Evolutionary conservation across 1,139 yeast genomes (phyloP).

Genomic region (Pichia sp.): DNA sequence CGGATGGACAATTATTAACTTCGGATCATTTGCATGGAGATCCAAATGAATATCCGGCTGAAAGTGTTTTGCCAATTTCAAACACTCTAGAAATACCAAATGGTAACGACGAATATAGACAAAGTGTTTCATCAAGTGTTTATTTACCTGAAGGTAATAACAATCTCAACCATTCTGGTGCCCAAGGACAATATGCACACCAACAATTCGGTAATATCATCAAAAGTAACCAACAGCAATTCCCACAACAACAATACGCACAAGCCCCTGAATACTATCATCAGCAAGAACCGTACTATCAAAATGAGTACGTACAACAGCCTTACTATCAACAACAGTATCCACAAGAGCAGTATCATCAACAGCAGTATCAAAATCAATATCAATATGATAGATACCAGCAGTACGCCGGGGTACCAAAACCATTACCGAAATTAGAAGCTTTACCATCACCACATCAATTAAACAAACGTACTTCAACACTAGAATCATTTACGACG

Average conservation of each 20-base stretch:
- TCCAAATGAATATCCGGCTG: no score
- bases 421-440: conserved; percentile 14
- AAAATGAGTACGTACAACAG: conserved; percentile 2
- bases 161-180: conserved; percentile 16
- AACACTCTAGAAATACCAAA: background rate
- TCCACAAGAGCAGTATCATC: conserved; percentile 6
- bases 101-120: conserved; percentile 12
- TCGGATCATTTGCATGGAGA: no score
- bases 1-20: background rate
- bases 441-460: conserved; percentile 28
- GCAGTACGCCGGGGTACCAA: conserved; percentile 2
- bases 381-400: conserved; percentile 2
- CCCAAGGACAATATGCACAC: conserved; percentile 24
- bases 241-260: conserved; percentile 15
- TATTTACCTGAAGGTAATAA: conserved; percentile 19
- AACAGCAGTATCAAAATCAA: conserved; percentile 2
- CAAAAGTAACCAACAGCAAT: conserved; percentile 4
- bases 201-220: conserved; percentile 26
- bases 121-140: conserved; percentile 25
- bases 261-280: conserved; percentile 23
- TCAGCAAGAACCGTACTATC: conserved; percentile 15
- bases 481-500: conserved; percentile 26
- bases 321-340: conserved; percentile 1
- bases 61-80: background rate
- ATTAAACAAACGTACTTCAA: conserved; percentile 25